Percentiles rank a stretch among this genome's conserved stretches.
These are phyloP conservation scores for Candida suzukii DNA, from an alignment of 805 yeast species.

Conservation along the genomic window DNA sequence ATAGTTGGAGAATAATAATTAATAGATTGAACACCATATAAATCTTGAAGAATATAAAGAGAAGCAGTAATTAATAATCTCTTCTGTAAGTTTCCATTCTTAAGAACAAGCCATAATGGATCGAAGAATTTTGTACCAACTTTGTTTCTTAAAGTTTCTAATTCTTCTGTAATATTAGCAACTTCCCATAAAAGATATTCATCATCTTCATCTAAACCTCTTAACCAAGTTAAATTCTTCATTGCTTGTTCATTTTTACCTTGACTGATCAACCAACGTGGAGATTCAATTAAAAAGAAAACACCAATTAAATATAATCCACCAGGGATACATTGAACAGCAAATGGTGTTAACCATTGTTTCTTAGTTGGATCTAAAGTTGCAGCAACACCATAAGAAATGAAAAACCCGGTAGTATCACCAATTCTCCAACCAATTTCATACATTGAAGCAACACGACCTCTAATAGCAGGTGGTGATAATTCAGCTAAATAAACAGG, in stretches of 20 bases:
- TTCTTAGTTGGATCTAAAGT: slow-evolving; percentile 32
- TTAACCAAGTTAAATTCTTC: slow-evolving; percentile 39
- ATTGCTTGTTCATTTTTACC: slow-evolving; percentile 29
- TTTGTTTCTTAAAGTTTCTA: slow-evolving; percentile 67
- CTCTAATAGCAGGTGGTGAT: slow-evolving; percentile 72
- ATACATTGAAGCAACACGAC: slow-evolving; percentile 72
- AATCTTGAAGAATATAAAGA: slow-evolving; percentile 81
- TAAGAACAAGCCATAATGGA: slow-evolving; percentile 47
- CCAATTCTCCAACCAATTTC: slow-evolving; percentile 94
- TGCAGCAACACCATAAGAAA: slow-evolving; percentile 63
- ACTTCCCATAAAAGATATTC: slow-evolving; percentile 56
- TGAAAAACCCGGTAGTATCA: slow-evolving; percentile 77
- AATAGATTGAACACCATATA: slow-evolving; percentile 84
- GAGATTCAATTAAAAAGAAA: slow-evolving; percentile 75
- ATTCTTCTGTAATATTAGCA: slow-evolving; percentile 61
- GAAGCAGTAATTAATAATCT: slow-evolving; percentile 83
- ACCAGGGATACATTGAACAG: slow-evolving; percentile 60
- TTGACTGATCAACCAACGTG: slow-evolving; percentile 67
- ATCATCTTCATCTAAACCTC: slow-evolving; percentile 68
- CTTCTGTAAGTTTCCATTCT: slow-evolving; percentile 52
- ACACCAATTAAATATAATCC: slow-evolving; percentile 64
- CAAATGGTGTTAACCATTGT: slow-evolving; percentile 48
- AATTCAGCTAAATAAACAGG: slow-evolving; percentile 85
- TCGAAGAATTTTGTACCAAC: slow-evolving; percentile 72
- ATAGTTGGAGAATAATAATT: slow-evolving; percentile 88